These are phyloP conservation scores for Emericellopsis cladophorae DNA, from an alignment of 2,329 filamentous ascomycete genomes.

Conservation along the genomic window DNA sequence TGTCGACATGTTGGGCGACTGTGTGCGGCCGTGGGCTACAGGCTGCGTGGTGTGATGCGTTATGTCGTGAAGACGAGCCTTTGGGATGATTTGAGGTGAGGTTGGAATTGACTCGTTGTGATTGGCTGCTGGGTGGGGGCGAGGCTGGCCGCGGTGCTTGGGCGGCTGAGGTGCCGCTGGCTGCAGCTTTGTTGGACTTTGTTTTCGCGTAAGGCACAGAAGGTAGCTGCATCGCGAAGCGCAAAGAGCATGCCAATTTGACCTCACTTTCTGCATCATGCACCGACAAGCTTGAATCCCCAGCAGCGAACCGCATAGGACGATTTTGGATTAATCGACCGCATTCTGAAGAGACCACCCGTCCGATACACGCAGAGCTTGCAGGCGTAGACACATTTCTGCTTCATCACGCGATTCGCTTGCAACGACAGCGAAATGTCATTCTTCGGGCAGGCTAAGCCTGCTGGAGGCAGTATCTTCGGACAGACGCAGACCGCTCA, in stretches of 20 bases:
- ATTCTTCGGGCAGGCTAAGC: conserved; percentile 27
- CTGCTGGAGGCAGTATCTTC: conserved; percentile 19
- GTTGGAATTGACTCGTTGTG: conserved; percentile 23
- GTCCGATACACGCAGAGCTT: no score
- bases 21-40: conserved; percentile 10
- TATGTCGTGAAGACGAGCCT: conserved; percentile 6
- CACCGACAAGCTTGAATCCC: background rate
- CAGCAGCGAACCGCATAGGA: background rate
- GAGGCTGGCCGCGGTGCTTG: conserved; percentile 13
- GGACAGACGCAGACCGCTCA: conserved; percentile 23
- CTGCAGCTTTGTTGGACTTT: conserved; percentile 3
- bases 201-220: conserved; percentile 10
- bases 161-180: conserved; percentile 1
- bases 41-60: background rate
- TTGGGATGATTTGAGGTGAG: conserved; percentile 20
- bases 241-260: background rate
- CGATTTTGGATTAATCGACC: background rate
- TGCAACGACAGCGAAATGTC: conserved; percentile 12
- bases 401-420: no score
- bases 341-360: background rate
- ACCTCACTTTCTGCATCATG: background rate
- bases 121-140: conserved; percentile 19
- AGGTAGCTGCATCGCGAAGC: background rate
- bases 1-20: conserved; percentile 24
- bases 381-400: no score